Base-by-base conservation (phyloP, 805 yeast genomes). In the Candida qinlingensis region DNA sequence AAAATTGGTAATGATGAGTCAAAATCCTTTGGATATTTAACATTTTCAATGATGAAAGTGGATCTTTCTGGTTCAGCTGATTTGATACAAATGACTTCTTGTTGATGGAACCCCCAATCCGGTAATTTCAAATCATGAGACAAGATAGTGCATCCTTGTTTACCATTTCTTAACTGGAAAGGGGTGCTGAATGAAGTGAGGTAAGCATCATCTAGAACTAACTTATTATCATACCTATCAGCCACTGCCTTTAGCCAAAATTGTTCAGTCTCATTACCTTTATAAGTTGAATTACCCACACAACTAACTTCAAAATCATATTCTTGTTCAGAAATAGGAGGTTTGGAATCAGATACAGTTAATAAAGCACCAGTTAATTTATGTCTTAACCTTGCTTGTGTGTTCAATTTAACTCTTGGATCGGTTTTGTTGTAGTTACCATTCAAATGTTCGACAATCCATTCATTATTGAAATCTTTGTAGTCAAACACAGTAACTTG, bases 271-370 rank as follows among this genome's bases (percentile, higher is more conserved):
- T 75, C 72, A 55, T 86, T 86, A 13, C 88, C 94, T 2, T 69
- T 68, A 59, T 79, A 79, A 1, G 81, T 78, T 6, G 72, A 65
- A 64, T 77, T 78, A 5, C 92, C 94, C 48, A 80, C 71, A 54
- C 88, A 81, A 29, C 87, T 77, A 1, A 90, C 96, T 65, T 90
- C 96, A 54, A 76, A 78, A 61, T 90, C 84, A 66, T 92, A 91
- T 48, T 94, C 98, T 60, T 88, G 94, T 61, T 88, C 96, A 8
- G 92, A 79, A 29, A 90, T 79, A 8, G 96, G 97, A 4, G 98
- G 97, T 51, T 91, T 80, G 44, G 77, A 70, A 2, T 64, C 54
- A 52, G 87, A 86, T 26, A 89, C 85, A 54, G 82, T 82, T 45
- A 94, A 67, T 41, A 86, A 79, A 53, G 80, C 80, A 12, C 83